Base-by-base conservation (phyloP, 2,329 filamentous ascomycete species). In the Trichoderma arundinaceum region DNA sequence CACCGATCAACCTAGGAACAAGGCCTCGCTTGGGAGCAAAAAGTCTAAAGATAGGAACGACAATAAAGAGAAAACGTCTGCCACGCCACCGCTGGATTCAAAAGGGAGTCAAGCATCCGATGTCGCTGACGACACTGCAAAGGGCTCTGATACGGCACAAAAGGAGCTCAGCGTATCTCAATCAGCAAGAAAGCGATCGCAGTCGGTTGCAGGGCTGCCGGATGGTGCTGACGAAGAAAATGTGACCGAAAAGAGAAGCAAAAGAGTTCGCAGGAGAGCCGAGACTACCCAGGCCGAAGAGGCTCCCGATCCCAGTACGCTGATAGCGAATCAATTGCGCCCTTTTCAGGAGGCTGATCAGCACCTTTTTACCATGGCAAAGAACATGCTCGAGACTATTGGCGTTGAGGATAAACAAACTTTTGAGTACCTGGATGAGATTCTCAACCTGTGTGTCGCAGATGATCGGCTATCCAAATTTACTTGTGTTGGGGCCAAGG, bases 161-260 rank as follows among this genome's bases (percentile, higher is more conserved):
- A 80, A 78, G 46, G 74, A 76, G 22, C 72, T 75, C 5, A 79
- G 78, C 52, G 70, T 71, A n/a, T 80, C 82, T 1, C 69, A 79
- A 6, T 74, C 79, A 12, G 83, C 81, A 0, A 81, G 86, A 58
- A 89, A 89, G 72, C 81, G 87, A 57, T 89, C 87, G 1, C 87
- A 89, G 67, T 90, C 87, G 10, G 77, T 78, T 35, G 87, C 87
- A 4, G 87, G 87, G 3, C 75, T 90, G 15, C 80, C 80, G 0
- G 87, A 89, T 2, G 79, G 76, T 0, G 79, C 73, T 0, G 86
- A 88, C 7, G 87, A 89, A 59, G 87, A 89, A 39, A 82, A 80
- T 28, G 79, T 78, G 1, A 81, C 84, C 10, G 84, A 85, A 61
- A 90, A 89, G 71, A 80, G 88, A 65, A 90, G 87, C 74, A 91